Percentiles rank a stretch among this genome's conserved stretches.
Conservation (phyloP, 2,329 filamentous ascomycete genomes). For the Aspergillus sp. region DNA sequence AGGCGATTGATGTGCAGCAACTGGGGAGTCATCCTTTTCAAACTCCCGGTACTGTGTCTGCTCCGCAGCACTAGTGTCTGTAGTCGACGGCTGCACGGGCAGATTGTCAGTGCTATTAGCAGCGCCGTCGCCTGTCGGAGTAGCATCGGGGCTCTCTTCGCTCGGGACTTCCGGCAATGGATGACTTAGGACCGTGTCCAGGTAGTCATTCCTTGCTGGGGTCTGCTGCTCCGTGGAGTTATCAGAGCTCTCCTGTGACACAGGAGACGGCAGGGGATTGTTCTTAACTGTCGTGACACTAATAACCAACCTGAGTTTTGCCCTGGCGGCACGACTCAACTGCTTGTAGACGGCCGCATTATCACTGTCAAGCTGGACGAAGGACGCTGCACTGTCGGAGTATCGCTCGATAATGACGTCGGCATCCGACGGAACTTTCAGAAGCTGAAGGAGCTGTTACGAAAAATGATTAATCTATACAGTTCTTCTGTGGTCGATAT, state of each 20-base stretch:
- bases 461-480: no score
- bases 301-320: constrained; percentile 93
- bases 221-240: constrained; percentile 11
- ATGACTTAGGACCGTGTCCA: constrained; percentile 37
- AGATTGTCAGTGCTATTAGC: constrained; percentile 2
- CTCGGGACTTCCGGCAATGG: constrained; percentile 16
- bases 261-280: constrained; percentile 1
- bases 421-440: constrained; percentile 58
- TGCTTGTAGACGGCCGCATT: constrained; percentile 91
- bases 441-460: constrained; percentile 60
- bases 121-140: neutral
- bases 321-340: constrained; percentile 91
- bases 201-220: constrained; percentile 30
- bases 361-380: constrained; percentile 68
- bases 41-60: constrained; percentile 22
- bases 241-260: constrained; percentile 11
- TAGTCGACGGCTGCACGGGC: constrained; percentile 6
- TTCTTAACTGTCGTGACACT: constrained; percentile 53
- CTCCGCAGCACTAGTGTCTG: neutral
- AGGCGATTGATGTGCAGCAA: constrained; percentile 28
- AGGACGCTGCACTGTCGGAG: constrained; percentile 82
- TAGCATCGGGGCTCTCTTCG: constrained; percentile 7
- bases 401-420: constrained; percentile 77
- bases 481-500: neutral
- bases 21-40: constrained; percentile 23